Evolutionary conservation across 495 filamentous ascomycete genomes (phyloP), one percentile per base, ranked within the genome.

Genomic region (Collariella sp.): DNA sequence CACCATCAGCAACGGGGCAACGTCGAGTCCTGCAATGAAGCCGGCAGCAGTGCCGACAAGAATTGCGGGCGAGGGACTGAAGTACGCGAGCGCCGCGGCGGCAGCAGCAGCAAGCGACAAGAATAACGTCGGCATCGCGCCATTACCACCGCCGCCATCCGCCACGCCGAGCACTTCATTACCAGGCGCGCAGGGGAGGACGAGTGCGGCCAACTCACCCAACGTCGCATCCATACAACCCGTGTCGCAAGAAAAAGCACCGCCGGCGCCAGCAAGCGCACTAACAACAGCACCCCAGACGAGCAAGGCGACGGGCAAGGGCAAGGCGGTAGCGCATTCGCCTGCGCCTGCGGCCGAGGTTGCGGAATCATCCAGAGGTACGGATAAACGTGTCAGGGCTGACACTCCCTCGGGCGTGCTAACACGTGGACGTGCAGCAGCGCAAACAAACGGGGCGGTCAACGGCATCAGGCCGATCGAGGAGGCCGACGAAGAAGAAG

Each of bases 21-120:
- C 69, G 20, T 67, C 69, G 40, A 74, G 54, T 48, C 55, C 64
- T 24, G 65, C 72, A 51, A 88, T 97, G 93, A 98, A 97, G 70
- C 91, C 93, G 16, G 93, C 94, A 13, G 86, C 91, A 12, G 62
- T 88, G 61, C 94, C 93, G 7, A 82, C 87, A 39, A 83, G 89
- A 62, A 79, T 87, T 3, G 84, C 90, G 22, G 90, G 88, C 31
- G 91, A 97, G 66, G 87, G 87, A 0, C 74, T 97, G 59, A 96
- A 96, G 70, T 97, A 97, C 67, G 93, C 94, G 29, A 96, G 93
- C 18, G 93, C 93, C 0, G 93, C 93, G 0, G 94, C 93, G 0
- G 94, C 93, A 0, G 93, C 93, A 1, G 94, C 94, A 10, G 89
- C 93, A 44, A 93, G 84, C 67, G 90, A 95, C 66, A 94, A 91